Conservation (phyloP, 2,329 filamentous ascomycete species). For the Aureobasidium sp. region DNA sequence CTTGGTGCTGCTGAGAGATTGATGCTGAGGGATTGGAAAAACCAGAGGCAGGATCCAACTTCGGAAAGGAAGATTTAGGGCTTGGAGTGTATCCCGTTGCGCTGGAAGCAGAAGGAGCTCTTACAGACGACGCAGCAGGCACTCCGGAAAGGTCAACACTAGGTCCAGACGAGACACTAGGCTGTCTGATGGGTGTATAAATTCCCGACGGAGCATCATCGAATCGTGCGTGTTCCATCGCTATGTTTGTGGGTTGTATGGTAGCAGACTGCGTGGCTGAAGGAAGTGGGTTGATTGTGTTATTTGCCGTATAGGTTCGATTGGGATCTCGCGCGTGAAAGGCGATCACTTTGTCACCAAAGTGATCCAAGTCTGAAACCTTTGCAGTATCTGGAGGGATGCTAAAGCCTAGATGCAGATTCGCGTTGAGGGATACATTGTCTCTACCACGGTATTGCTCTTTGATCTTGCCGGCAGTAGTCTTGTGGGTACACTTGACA, state of each 20-base stretch:
- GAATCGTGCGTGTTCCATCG: neutral
- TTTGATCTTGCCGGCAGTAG: conserved; percentile 20
- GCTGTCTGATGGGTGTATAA: neutral
- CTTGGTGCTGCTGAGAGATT: neutral
- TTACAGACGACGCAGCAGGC: neutral
- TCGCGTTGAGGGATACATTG: neutral
- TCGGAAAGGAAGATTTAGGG: neutral
- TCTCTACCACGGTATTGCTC: conserved; percentile 21
- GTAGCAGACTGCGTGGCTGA: no score
- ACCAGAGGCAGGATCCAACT: no score
- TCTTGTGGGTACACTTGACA: conserved; percentile 31
- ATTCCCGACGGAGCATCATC: neutral
- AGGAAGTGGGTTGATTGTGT: neutral
- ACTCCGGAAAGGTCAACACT: neutral
- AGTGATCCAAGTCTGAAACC: neutral
- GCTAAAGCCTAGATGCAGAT: neutral
- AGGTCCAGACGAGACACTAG: neutral
- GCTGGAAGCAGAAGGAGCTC: neutral
- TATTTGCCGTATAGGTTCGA: neutral
- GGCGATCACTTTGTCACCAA: conserved; percentile 2
- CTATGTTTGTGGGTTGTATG: neutral
- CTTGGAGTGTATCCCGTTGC: neutral
- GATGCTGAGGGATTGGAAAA: neutral
- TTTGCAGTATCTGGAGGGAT: neutral
- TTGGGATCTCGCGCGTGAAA: neutral